A percentile compares a stretch with the other conserved stretches of the same genome.
phyloP scores from a whole-genome alignment of 768 basidiomycete genomes.

The Trametes maxima region DNA sequence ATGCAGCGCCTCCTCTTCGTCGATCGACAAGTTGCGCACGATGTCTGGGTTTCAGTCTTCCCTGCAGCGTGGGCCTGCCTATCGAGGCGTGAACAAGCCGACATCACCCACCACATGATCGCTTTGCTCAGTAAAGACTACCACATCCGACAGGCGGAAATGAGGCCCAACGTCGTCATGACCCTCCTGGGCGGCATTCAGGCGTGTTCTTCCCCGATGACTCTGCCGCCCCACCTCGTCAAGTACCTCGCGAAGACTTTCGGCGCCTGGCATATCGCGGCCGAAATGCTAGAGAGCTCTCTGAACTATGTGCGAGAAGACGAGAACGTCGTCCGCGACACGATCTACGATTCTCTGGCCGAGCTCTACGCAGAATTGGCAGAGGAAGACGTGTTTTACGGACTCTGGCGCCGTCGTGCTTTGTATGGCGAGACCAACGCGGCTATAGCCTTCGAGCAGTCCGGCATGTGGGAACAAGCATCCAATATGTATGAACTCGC shows the following conservation, averaged over 20 bases:
- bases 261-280: conserved; percentile 90
- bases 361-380: conserved; percentile 95
- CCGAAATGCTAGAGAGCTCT: conserved; percentile 85
- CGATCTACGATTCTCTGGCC: conserved; percentile 85
- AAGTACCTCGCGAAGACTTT: conserved; percentile 97
- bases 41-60: conserved; percentile 88
- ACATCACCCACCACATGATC: conserved; percentile 88
- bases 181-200: conserved; percentile 85
- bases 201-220: conserved; percentile 85
- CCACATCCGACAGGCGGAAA: conserved; percentile 83
- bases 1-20: conserved; percentile 83
- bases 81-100: conserved; percentile 82
- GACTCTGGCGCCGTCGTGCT: conserved; percentile 89
- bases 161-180: conserved; percentile 91
- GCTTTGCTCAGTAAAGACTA: conserved; percentile 91
- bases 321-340: conserved; percentile 77
- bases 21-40: conserved; percentile 75
- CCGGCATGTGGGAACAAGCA: conserved; percentile 96
- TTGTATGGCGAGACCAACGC: conserved; percentile 90
- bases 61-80: conserved; percentile 85
- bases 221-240: conserved; percentile 89
- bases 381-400: conserved; percentile 98
- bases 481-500: conserved; percentile 86
- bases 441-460: conserved; percentile 89
- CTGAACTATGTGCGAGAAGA: conserved; percentile 80